Percentiles rank a stretch among this genome's conserved stretches.
These are phyloP conservation scores for Tuber microsphaerosporum DNA, from an alignment of 495 filamentous ascomycete genomes.

Conservation along the genomic window DNA sequence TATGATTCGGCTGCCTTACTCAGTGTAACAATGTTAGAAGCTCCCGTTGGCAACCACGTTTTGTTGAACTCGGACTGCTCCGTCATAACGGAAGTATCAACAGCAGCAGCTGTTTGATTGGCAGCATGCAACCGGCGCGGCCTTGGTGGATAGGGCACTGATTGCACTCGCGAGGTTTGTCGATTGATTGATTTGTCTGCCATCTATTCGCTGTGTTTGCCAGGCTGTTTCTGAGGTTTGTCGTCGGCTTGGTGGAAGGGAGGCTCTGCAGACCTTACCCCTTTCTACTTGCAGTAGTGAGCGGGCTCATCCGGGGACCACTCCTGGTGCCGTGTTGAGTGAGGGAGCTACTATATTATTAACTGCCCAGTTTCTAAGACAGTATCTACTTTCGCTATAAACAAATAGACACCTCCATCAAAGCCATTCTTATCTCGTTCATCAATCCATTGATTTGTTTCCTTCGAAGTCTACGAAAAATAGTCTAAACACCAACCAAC, in stretches of 20 bases:
- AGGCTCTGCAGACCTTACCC: background rate
- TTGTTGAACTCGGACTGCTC: background rate
- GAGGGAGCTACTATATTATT: conserved; percentile 2
- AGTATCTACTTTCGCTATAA: background rate
- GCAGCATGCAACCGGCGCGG: background rate
- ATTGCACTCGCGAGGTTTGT: background rate
- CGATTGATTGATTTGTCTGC: background rate
- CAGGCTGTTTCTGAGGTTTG: background rate
- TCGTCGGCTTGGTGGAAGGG: background rate
- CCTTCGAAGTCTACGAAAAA: background rate
- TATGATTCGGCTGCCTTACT: background rate
- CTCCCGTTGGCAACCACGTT: background rate
- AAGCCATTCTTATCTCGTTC: background rate
- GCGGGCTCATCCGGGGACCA: background rate
- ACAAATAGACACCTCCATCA: background rate
- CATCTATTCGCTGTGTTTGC: background rate
- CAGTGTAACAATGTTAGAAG: background rate
- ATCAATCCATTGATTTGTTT: background rate
- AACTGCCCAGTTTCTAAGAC: background rate
- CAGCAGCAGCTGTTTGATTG: background rate
- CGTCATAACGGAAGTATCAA: background rate
- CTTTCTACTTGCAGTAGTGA: background rate
- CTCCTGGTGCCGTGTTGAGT: background rate
- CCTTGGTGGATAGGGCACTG: background rate
- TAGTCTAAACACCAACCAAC: background rate